Percentiles rank a stretch among this genome's conserved stretches.
Conservation (phyloP, 2,329 filamentous ascomycete genomes). For the Colletotrichum sp. region DNA sequence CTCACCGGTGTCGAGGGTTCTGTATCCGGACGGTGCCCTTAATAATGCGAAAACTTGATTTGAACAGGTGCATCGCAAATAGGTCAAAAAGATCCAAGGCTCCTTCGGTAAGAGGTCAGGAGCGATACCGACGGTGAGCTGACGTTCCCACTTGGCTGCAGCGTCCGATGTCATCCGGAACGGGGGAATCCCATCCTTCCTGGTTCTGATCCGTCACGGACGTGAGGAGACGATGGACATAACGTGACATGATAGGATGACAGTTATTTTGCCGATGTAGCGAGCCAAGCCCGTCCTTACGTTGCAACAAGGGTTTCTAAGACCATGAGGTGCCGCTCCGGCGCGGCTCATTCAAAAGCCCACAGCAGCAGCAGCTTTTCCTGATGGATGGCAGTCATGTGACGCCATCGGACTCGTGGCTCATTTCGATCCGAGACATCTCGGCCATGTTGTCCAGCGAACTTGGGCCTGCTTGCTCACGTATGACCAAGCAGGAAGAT, state of each 20-base stretch:
- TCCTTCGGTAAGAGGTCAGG: not conserved
- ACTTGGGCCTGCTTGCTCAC: not conserved
- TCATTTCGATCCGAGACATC: slow-evolving; percentile 12
- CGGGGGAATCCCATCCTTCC: not conserved
- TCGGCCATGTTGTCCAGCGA: not conserved
- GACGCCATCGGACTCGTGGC: not conserved
- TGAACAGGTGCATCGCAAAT: not conserved
- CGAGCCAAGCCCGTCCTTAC: not conserved
- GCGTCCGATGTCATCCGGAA: not conserved
- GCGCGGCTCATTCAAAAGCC: not conserved
- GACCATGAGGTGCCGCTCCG: not conserved
- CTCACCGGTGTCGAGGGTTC: not conserved
- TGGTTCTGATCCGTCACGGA: not conserved
- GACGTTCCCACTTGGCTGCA: slow-evolving; percentile 5
- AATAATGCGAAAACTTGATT: not conserved
- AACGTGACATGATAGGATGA: slow-evolving; percentile 3
- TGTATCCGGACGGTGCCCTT: not conserved
- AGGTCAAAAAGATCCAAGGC: not conserved
- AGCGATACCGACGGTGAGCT: not conserved
- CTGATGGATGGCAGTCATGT: not conserved
- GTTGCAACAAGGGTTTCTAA: not conserved
- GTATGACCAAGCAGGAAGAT: not conserved
- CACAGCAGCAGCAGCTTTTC: not conserved
- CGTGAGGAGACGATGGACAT: not conserved
- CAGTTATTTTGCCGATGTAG: not conserved